Conservation (phyloP, 768 basidiomycete genomes). For the Mycena leptocephala region DNA sequence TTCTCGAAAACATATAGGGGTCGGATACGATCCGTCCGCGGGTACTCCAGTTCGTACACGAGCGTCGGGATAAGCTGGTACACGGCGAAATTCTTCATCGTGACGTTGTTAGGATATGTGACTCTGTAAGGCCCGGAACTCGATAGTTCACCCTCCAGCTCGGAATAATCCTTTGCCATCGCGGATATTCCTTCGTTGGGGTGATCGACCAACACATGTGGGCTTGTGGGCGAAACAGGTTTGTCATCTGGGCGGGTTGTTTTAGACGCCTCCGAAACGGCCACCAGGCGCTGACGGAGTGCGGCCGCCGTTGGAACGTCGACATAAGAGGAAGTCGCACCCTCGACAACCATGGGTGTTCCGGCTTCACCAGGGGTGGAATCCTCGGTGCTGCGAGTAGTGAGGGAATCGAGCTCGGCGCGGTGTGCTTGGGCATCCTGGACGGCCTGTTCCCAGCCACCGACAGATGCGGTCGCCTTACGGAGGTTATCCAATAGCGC, state of each 20-base stretch:
- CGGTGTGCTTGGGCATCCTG: constrained; percentile 63
- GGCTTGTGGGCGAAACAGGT: constrained; percentile 29
- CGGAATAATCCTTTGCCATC: constrained; percentile 83
- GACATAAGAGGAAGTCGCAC: constrained; percentile 66
- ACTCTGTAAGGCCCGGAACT: constrained; percentile 78
- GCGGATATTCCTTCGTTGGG: constrained; percentile 75
- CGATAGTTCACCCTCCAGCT: constrained; percentile 83
- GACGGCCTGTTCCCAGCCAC: constrained; percentile 80
- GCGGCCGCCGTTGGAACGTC: constrained; percentile 68
- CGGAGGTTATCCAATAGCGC: constrained; percentile 62
- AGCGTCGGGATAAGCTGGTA: constrained; percentile 94
- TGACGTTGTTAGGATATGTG: constrained; percentile 90
- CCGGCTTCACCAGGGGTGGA: constrained; percentile 51
- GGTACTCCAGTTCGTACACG: constrained; percentile 98
- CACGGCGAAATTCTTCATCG: constrained; percentile 83
- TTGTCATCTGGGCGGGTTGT: constrained; percentile 2
- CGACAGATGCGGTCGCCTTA: constrained; percentile 63
- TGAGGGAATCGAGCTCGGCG: constrained; percentile 55
- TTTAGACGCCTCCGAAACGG: constrained; percentile 51
- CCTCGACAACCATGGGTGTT: constrained; percentile 63
- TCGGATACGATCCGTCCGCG: constrained; percentile 86
- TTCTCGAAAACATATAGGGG: constrained; percentile 89
- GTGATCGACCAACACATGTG: constrained; percentile 75
- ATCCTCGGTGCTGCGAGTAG: constrained; percentile 46
- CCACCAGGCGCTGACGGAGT: constrained; percentile 72